phyloP scores from a whole-genome alignment of 768 basidiomycete genomes.

The Hemileccinum impolitum region DNA sequence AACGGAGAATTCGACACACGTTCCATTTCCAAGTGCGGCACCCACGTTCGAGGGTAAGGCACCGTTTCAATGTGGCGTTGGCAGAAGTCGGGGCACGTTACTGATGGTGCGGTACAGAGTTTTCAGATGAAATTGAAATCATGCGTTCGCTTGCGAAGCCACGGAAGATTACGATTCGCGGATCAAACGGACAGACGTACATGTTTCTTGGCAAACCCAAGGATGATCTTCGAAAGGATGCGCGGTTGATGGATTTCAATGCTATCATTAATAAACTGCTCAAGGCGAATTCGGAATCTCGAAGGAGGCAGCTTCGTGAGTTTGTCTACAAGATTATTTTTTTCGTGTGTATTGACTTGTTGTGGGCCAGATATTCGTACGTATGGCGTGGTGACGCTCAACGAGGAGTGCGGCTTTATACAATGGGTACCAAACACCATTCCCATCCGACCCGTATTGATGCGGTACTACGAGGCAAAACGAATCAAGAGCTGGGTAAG shows the following conservation, averaged over 20 bases:
- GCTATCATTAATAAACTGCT: constrained; percentile 95
- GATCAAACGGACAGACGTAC: constrained; percentile 80
- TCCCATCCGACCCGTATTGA: constrained; percentile 73
- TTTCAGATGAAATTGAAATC: constrained; percentile 79
- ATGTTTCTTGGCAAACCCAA: constrained; percentile 95
- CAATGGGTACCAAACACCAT: constrained; percentile 98
- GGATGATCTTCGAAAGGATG: constrained; percentile 96
- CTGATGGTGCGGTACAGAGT: constrained; percentile 43
- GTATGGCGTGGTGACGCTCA: constrained; percentile 96
- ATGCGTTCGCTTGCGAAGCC: constrained; percentile 93
- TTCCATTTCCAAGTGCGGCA: constrained; percentile 74
- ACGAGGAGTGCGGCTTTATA: constrained; percentile 95
- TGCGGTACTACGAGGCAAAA: constrained; percentile 59
- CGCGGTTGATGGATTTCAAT: constrained; percentile 96
- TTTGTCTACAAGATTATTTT: constrained; percentile 6
- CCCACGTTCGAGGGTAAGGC: constrained; percentile 73
- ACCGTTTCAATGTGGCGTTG: not conserved
- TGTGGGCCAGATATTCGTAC: constrained; percentile 73
- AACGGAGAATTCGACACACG: constrained; percentile 51
- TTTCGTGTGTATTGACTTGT: not conserved
- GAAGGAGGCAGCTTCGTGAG: constrained; percentile 86
- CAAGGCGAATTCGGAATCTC: constrained; percentile 90
- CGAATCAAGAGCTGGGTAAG: constrained; percentile 50
- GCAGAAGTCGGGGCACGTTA: not conserved
- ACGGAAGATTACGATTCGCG: constrained; percentile 82